These are phyloP conservation scores for Acrocalymma vagum DNA, from an alignment of 2,329 filamentous ascomycete species.

Conservation along the genomic window DNA sequence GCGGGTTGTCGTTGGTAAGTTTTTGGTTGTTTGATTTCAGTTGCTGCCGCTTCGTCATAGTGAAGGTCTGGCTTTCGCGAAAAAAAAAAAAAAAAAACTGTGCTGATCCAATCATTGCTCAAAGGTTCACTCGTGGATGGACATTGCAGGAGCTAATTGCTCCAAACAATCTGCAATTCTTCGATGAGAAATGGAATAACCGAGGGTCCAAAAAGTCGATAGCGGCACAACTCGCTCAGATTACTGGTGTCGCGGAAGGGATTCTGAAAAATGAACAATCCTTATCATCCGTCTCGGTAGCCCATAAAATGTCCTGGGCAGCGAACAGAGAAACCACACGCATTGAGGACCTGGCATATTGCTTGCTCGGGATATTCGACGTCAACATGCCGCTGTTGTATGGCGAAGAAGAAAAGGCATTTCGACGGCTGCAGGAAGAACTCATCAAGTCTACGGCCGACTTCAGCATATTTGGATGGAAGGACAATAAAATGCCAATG, in stretches of 20 bases:
- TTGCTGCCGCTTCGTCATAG: too few relatives aligned
- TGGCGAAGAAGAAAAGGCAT: slow-evolving; percentile 32
- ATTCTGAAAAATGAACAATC: slow-evolving; percentile 1
- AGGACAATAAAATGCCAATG: neutral
- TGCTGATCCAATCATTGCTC: neutral
- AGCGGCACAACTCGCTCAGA: neutral
- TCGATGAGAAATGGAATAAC: slow-evolving; percentile 8
- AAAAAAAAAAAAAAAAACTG: too few relatives aligned
- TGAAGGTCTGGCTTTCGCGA: neutral
- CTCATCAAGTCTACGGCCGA: slow-evolving; percentile 15
- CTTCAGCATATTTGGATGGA: slow-evolving; percentile 18
- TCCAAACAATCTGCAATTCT: slow-evolving; percentile 12
- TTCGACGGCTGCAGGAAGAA: slow-evolving; percentile 23
- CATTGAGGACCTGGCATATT: slow-evolving; percentile 38
- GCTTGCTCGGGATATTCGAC: slow-evolving; percentile 33
- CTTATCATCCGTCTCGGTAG: slow-evolving; percentile 6
- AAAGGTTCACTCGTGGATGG: slow-evolving; percentile 17
- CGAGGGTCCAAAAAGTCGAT: slow-evolving; percentile 9
- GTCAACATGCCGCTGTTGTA: slow-evolving; percentile 37
- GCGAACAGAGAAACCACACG: slow-evolving; percentile 11
- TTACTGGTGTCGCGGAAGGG: slow-evolving; percentile 4
- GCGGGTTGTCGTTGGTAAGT: slow-evolving; percentile 1
- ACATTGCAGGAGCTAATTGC: slow-evolving; percentile 17
- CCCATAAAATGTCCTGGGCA: slow-evolving; percentile 21
- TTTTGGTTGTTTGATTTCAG: too few relatives aligned